These are phyloP conservation scores for Fagopyrum esculentum DNA, from an alignment of 148 eudicot species.

Conservation along the genomic window DNA sequence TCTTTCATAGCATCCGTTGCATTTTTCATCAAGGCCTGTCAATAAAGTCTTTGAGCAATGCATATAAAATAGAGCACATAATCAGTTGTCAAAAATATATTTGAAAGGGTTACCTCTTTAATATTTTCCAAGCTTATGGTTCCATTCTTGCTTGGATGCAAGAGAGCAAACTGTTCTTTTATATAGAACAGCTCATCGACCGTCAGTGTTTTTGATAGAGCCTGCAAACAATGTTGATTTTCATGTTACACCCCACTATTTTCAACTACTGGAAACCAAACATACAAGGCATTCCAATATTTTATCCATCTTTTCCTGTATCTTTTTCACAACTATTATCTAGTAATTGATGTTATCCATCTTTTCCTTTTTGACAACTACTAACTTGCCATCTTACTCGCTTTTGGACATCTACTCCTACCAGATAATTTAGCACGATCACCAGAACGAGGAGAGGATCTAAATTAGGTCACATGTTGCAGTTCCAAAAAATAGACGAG, in stretches of 20 bases:
- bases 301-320: neutral
- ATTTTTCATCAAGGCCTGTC: slow-evolving; percentile 75
- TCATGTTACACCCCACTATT: neutral
- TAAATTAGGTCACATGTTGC: neutral
- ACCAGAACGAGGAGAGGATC: neutral
- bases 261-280: neutral
- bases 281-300: neutral
- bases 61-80: neutral
- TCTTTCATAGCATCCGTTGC: slow-evolving; percentile 97
- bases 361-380: neutral
- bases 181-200: slow-evolving; percentile 72
- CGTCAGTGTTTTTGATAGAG: slow-evolving; percentile 81
- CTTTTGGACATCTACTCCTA: neutral
- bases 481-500: neutral
- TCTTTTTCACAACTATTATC: neutral
- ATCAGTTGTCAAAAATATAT: neutral
- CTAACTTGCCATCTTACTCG: neutral
- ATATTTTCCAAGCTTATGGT: slow-evolving; percentile 80
- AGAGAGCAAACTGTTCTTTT: slow-evolving; percentile 71
- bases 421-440: neutral
- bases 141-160: slow-evolving; percentile 81
- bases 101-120: slow-evolving; percentile 51
- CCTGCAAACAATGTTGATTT: slow-evolving; percentile 36
- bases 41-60: slow-evolving; percentile 8
- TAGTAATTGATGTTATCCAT: neutral